Evolutionary conservation across 108 stramenopile species (phyloP).

Genomic region (Skeletonema costatum): DNA sequence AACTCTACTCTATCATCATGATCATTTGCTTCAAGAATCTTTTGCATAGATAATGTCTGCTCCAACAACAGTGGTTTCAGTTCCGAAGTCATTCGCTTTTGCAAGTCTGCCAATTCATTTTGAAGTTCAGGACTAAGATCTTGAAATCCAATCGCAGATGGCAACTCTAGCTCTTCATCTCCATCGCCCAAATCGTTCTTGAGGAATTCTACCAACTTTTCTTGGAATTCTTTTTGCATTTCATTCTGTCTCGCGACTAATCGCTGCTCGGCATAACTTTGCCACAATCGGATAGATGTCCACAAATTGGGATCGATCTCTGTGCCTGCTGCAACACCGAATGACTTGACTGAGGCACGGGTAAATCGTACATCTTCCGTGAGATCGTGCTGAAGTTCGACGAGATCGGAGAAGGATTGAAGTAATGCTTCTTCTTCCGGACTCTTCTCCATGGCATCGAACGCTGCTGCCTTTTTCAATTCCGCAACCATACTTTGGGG

Average conservation of each 20-base stretch:
- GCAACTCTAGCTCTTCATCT: slow-evolving; percentile 60
- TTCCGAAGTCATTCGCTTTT: slow-evolving; percentile 78
- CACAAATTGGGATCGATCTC: slow-evolving; percentile 70
- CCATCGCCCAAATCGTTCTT: slow-evolving; percentile 69
- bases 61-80: slow-evolving; percentile 76
- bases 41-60: slow-evolving; percentile 84
- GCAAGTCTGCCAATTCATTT: slow-evolving; percentile 72
- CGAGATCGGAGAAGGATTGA: slow-evolving; percentile 56
- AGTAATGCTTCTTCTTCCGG: slow-evolving; percentile 57
- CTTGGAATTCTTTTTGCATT: slow-evolving; percentile 86
- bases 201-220: slow-evolving; percentile 68
- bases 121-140: slow-evolving; percentile 77
- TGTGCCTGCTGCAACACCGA: slow-evolving; percentile 66
- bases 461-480: slow-evolving; percentile 21
- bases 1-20: slow-evolving; percentile 68
- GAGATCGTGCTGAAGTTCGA: slow-evolving; percentile 76
- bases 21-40: slow-evolving; percentile 72
- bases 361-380: slow-evolving; percentile 89
- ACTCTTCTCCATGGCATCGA: slow-evolving; percentile 10
- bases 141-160: slow-evolving; percentile 78
- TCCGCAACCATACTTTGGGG: slow-evolving; percentile 13
- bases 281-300: slow-evolving; percentile 86
- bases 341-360: slow-evolving; percentile 55
- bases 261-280: slow-evolving; percentile 79
- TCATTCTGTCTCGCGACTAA: slow-evolving; percentile 78